Evolutionary conservation across 768 basidiomycete species (phyloP).

Genomic region (Tricholoma bakamatsutake): DNA sequence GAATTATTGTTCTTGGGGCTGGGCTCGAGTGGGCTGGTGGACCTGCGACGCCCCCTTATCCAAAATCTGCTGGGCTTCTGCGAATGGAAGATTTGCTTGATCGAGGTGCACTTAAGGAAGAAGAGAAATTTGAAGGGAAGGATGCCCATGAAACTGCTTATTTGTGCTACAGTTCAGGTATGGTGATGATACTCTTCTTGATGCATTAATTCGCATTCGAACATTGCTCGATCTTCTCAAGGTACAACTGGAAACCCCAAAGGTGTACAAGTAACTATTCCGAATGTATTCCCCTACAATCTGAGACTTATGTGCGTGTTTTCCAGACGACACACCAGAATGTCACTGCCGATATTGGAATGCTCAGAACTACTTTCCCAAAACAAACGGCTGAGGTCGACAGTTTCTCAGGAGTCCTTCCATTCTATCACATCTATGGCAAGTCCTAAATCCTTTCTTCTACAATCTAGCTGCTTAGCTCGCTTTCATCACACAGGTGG

Average conservation of each 20-base stretch:
- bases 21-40: constrained; percentile 42
- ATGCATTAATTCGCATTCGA: not conserved
- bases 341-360: constrained; percentile 52
- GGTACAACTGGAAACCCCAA: constrained; percentile 82
- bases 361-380: constrained; percentile 41
- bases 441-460: not conserved
- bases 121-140: constrained; percentile 50
- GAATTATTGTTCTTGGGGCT: constrained; percentile 54
- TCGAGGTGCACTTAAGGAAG: constrained; percentile 40
- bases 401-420: constrained; percentile 56
- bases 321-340: constrained; percentile 63
- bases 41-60: constrained; percentile 19
- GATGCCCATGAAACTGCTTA: constrained; percentile 53
- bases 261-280: constrained; percentile 42
- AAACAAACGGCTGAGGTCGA: constrained; percentile 35
- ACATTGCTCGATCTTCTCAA: constrained; percentile 19
- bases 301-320: not conserved
- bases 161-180: constrained; percentile 53
- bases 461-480: not conserved
- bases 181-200: not conserved
- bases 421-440: constrained; percentile 48
- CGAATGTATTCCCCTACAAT: not conserved
- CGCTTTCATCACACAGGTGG: constrained; percentile 32
- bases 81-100: constrained; percentile 45
- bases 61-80: constrained; percentile 27